Evolutionary conservation across 1,139 yeast genomes (phyloP).

Genomic region (Nakaseomyces nivariensis): DNA sequence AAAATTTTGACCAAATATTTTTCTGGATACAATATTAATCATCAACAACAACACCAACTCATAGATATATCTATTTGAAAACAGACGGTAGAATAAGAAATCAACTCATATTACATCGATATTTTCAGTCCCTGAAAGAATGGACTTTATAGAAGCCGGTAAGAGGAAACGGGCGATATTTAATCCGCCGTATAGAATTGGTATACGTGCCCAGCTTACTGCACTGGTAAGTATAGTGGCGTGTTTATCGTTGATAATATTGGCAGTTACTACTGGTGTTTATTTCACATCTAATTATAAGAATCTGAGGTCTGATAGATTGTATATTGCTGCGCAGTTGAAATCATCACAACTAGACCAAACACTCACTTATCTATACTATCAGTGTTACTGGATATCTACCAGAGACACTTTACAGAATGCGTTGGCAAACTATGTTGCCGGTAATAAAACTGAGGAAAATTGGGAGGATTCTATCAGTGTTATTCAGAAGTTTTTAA

Average conservation of each 20-base stretch:
- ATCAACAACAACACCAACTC: too few species aligned
- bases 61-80: too few species aligned
- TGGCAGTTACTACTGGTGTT: slow-evolving; percentile 73
- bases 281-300: slow-evolving; percentile 61
- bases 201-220: slow-evolving; percentile 57
- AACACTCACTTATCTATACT: slow-evolving; percentile 50
- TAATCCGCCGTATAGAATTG: slow-evolving; percentile 30
- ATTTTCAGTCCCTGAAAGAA: neutral
- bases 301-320: slow-evolving; percentile 54
- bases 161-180: slow-evolving; percentile 2
- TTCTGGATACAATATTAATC: too few species aligned
- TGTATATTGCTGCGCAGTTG: slow-evolving; percentile 68
- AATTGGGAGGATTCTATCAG: slow-evolving; percentile 37
- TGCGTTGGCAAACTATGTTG: slow-evolving; percentile 53
- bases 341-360: slow-evolving; percentile 75
- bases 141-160: slow-evolving; percentile 2
- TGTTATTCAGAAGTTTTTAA: slow-evolving; percentile 34
- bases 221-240: slow-evolving; percentile 72
- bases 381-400: slow-evolving; percentile 63
- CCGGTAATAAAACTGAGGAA: slow-evolving; percentile 54
- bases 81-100: too few species aligned
- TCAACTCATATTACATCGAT: too few species aligned
- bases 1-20: too few species aligned
- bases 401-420: slow-evolving; percentile 49
- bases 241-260: slow-evolving; percentile 58